Conservation (phyloP, 208 protist genomes). For the Trypanosoma lewisi region DNA sequence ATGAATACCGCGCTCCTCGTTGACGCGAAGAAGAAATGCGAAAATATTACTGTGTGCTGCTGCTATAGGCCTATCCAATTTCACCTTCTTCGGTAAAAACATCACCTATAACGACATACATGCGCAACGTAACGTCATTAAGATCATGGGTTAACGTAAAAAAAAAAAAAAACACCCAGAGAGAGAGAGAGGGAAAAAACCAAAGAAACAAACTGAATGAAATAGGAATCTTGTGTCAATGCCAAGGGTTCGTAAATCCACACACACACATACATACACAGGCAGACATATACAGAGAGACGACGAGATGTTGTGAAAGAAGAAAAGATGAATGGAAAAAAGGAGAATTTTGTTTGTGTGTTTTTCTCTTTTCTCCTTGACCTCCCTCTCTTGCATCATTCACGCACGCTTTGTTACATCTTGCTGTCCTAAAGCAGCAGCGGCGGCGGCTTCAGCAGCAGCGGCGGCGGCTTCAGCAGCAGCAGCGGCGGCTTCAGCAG, state of each 20-base stretch:
- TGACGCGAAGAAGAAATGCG: slow-evolving; percentile 72
- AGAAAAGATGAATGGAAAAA: not conserved
- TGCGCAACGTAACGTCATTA: not conserved
- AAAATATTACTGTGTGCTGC: slow-evolving; percentile 81
- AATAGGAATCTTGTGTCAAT: not conserved
- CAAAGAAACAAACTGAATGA: slow-evolving; percentile 5
- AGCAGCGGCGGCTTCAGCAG: not conserved
- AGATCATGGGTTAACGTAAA: not conserved
- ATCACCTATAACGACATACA: slow-evolving; percentile 18
- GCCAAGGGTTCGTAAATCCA: too few species aligned
- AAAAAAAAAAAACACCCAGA: slow-evolving; percentile 13
- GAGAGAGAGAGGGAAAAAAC: not conserved
- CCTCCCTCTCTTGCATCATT: slow-evolving; percentile 2
- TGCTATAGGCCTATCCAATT: slow-evolving; percentile 47
- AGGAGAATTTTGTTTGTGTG: not conserved
- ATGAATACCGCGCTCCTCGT: slow-evolving; percentile 48
- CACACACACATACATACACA: not conserved
- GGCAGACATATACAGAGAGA: not conserved
- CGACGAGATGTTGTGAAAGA: not conserved
- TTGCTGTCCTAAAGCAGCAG: slow-evolving; percentile 2
- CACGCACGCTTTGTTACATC: slow-evolving; percentile 8
- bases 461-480: not conserved
- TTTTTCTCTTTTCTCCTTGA: not conserved
- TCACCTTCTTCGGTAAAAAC: slow-evolving; percentile 34
- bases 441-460: not conserved